Evolutionary conservation across 1,139 yeast species (phyloP), one percentile per base, ranked within the genome.

Genomic region (Protomyces pachydermus): DNA sequence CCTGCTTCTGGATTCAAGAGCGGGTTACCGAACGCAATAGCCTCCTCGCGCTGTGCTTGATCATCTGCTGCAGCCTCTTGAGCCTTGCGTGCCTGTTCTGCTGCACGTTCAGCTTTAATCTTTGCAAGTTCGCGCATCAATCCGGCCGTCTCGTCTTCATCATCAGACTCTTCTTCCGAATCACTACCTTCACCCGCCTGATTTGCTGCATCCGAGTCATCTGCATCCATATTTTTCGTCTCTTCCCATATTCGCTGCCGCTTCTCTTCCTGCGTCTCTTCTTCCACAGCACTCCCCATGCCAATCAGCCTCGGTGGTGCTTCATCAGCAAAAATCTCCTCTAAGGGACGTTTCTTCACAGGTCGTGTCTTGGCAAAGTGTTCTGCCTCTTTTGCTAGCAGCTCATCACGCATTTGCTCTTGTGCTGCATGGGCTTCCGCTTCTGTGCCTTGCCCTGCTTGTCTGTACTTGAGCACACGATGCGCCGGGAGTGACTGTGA

Each of bases 401-500:
- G 66, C 18, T 63, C 54, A 23, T 65, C 68, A 18, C 64, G 53
- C 56, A 61, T 37, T 25, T 35, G 60, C 20, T 51, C 53, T 18
- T 38, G 39, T 42, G 54, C 45, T 28, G 60, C 65, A n/a, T 54
- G 34, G 54, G 66, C 42, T 23, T 64, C 66, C 51, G 67, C 52
- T 28, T 48, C 68, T 35, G 74, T 74, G 37, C 72, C 73, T 64
- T 75, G 74, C 12, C 75, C 77, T 55, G 77, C 79, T 48, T 75
- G 74, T 69, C 95, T 63, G 56, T 62, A 81, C 73, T 91, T 91
- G 66, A 91, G 75, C 71, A 78, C 79, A 9, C 82, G 81, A 69
- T 91, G 95, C 12, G 87, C 90, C 0, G 93, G 87, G 18, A 87
- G 77, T 14, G 83, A 78, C 60, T 96, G 77, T 1, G 90, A 81